Evolutionary conservation across 1,139 yeast species (phyloP).

Genomic region (Debaryomyces subglobosus): DNA sequence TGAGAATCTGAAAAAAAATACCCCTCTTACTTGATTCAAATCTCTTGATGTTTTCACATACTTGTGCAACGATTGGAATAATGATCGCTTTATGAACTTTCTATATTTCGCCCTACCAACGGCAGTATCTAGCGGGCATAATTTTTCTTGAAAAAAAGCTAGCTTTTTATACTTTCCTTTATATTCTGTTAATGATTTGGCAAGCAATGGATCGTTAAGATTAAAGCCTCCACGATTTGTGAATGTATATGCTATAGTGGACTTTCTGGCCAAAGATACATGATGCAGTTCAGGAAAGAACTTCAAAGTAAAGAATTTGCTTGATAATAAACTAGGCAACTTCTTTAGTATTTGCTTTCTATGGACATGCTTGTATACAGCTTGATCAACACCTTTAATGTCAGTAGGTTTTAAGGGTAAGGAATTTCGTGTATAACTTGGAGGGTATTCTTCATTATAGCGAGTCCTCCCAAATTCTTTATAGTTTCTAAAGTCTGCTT

Average conservation of each 20-base stretch:
- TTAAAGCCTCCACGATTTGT: constrained; percentile 32
- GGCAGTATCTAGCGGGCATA: constrained; percentile 38
- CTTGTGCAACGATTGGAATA: constrained; percentile 25
- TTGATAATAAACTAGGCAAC: constrained; percentile 25
- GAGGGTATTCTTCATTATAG: constrained; percentile 9
- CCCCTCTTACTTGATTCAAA: constrained; percentile 31
- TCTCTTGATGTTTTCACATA: constrained; percentile 16
- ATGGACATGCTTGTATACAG: constrained; percentile 23
- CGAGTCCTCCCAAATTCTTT: neutral
- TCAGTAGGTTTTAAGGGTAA: constrained; percentile 36
- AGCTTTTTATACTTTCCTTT: constrained; percentile 29
- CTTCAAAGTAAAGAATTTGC: constrained; percentile 27
- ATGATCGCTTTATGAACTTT: constrained; percentile 26
- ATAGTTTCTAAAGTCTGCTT: neutral
- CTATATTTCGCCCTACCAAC: constrained; percentile 33
- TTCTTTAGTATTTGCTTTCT: constrained; percentile 16
- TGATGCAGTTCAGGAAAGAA: constrained; percentile 35
- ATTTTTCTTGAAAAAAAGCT: constrained; percentile 27
- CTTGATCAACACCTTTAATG: constrained; percentile 41
- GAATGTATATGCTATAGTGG: constrained; percentile 42
- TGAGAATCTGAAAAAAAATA: constrained; percentile 43
- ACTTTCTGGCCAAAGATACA: constrained; percentile 34
- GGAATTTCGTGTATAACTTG: constrained; percentile 11
- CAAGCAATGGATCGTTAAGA: constrained; percentile 31
- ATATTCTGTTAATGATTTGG: constrained; percentile 25